Evolutionary conservation across 331 rosid species (phyloP), one percentile per base, ranked within the genome.

Genomic region (Phaseolus coccineus): DNA sequence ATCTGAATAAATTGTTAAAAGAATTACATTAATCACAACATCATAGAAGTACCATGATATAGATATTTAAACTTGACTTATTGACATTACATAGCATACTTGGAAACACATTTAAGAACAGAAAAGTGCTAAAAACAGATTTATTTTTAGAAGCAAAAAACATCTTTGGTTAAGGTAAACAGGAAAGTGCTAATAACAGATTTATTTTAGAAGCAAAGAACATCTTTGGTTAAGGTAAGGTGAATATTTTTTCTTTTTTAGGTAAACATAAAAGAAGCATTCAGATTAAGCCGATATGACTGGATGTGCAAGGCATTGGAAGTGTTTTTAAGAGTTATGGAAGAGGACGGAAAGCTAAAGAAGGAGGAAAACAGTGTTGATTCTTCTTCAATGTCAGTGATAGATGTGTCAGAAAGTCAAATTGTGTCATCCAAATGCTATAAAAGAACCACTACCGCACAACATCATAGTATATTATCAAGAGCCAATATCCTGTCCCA

Each of bases 261-360:
- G 98, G 81, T 93, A 67, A 85, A 72, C 77, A 81, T 85, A 70
- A 69, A 80, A 65, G 93, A 91, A 44, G 97, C 97, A 42, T 91
- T 88, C 75, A 79, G 87, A 55, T 92, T 89, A 9, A 77, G 94
- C 88, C 97, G 97, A 81, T 93, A 93, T 30, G 93, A 91, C 16
- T 91, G 98, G 98, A 93, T 91, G 98, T 82, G 94, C 7, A 71
- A 75, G 62, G 97, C 98, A 2, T 82, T 93, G 5, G 88, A 91
- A 64, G 84, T 57, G 82, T 91, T 93, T 80, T 25, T 87, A 11
- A 83, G 84, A 80, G 91, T 88, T 6, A 85, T 93, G 88, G 66
- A 3, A 37, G 89, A 80, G 42, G 89, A 84, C 11, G 72, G 11
- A 37, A 77, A 82, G 22, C 56, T 52, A 14, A 73, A 58, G 64